Evolutionary conservation across 805 yeast genomes (phyloP), one percentile per base, ranked within the genome.

Genomic region (Metschnikowia chrysomelidarum): DNA sequence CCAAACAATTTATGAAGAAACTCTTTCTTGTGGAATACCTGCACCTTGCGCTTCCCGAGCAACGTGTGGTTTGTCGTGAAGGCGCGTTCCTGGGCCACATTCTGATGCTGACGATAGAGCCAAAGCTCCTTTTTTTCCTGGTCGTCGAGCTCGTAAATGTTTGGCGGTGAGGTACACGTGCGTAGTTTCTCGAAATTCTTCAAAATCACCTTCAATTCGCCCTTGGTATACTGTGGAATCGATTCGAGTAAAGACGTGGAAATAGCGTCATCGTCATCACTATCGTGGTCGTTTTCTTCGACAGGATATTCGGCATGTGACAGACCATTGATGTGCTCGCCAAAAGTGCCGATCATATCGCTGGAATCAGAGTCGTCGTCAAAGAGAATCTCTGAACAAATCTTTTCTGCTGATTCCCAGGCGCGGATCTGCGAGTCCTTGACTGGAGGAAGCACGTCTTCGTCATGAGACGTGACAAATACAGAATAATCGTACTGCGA

Each of bases 381-480:
- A 38, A 67, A 66, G 2, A 67, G 64, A 21, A 66, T 41, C 34
- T 57, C 64, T 17, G 51, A 46, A 36, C 61, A 57, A 27, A 63
- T 57, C 41, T 61, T 59, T 39, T 67, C 72, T 1, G 71, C 72
- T 18, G 64, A 57, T 41, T 67, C 72, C 73, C 73, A 67, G 13
- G 71, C 71, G 33, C 58, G 56, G 9, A 67, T 52, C 43, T 66
- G 71, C n/a, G 69, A 61, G 26, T 61, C 63, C 46, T 62, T 67
- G 7, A 65, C 47, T 11, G 57, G 53, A 1, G 68, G 69, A 15
- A 63, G 61, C n/a, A 52, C 32, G 6, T 11, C 16, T 12, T 15
- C 21, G 30, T 13, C 14, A 26, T 43, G 25, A 12, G 27, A 8
- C 24, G 24, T 22, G n/a, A 30, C 20, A 38, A 60, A 67, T 4